Evolutionary conservation across 352 stramenopile genomes (phyloP).

Genomic region (Phytophthora sp.): DNA sequence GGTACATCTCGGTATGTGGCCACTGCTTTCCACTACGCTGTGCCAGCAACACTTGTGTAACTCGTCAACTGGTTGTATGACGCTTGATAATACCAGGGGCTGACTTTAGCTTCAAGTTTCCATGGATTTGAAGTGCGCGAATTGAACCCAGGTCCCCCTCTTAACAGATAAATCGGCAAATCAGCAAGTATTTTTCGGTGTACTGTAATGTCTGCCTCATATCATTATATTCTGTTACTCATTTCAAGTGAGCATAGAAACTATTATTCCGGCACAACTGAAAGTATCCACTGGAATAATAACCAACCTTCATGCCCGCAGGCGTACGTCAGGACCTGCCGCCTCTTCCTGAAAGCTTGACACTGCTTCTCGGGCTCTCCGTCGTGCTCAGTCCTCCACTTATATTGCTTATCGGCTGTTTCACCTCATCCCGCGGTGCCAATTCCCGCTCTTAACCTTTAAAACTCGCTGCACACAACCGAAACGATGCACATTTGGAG

Average conservation of each 20-base stretch:
- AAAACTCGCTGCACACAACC: slow-evolving; percentile 1
- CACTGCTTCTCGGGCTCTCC: slow-evolving; percentile 31
- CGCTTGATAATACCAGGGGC: slow-evolving; percentile 5
- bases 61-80: no score
- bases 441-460: slow-evolving; percentile 11
- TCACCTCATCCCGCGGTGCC: slow-evolving; percentile 5
- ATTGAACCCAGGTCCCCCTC: no score
- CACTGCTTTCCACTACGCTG: no score
- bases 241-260: not conserved
- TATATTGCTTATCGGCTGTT: slow-evolving; percentile 33
- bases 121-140: no score
- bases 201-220: slow-evolving; percentile 1
- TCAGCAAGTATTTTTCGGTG: not conserved
- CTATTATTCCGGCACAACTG: slow-evolving; percentile 16
- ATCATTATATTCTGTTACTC: slow-evolving; percentile 11
- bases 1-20: slow-evolving; percentile 36
- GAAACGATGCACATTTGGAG: slow-evolving; percentile 24
- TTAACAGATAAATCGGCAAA: slow-evolving; percentile 6
- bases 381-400: slow-evolving; percentile 37
- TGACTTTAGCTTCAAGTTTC: slow-evolving; percentile 27
- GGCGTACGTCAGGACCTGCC: slow-evolving; percentile 3
- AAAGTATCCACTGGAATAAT: slow-evolving; percentile 38
- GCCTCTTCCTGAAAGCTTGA: slow-evolving; percentile 27
- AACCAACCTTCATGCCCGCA: slow-evolving; percentile 24
- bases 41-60: no score